Base-by-base conservation (phyloP, 768 basidiomycete species). In the Mycena chlorophos region DNA sequence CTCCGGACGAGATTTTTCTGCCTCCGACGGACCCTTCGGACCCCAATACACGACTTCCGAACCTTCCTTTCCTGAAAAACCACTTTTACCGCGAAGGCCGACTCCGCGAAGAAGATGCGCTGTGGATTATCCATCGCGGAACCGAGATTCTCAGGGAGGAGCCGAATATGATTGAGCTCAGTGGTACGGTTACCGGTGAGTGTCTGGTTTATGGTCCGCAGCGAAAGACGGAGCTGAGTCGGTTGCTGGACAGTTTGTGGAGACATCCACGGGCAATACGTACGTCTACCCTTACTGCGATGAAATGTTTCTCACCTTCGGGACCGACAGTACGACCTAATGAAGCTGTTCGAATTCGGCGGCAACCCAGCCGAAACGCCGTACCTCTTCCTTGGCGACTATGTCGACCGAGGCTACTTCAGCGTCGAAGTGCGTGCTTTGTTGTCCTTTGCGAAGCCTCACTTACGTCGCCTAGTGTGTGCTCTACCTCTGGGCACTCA, bases 201-300 rank as follows among this genome's bases (percentile, higher is more conserved):
- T 71, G 20, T 51, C 20, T 34, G 26, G 14, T 55, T 30, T 28
- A n/a, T n/a, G n/a, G n/a, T 60, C 48, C 62, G 45, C 43, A 52
- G 61, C 19, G 47, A 4, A 38, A 10, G 16, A 30, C 19, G 6
- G 37, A n/a, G 25, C 40, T 5, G 51, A 25, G 13, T 27, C 5
- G 26, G 3, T 43, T 2, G 20, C 31, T 39, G 53, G 20, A n/a
- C 64, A 94, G 93, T 94, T 29, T 98, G 96, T 69, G 97, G 96
- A 47, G 96, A 98, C 74, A 95, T 98, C 40, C 96, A 98, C 66
- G 96, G 96, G 0, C 96, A 99, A 91, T 99, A 99, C 76, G 96
- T 97, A 66, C 71, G 89, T 75, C 30, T 25, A 42, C 34, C 52
- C 52, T 48, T 23, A 48, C 34, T 29, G 34, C 49, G 57, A 49